Evolutionary conservation across 2,329 filamentous ascomycete genomes (phyloP).

Genomic region (Ophidiomyces ophidiicola): DNA sequence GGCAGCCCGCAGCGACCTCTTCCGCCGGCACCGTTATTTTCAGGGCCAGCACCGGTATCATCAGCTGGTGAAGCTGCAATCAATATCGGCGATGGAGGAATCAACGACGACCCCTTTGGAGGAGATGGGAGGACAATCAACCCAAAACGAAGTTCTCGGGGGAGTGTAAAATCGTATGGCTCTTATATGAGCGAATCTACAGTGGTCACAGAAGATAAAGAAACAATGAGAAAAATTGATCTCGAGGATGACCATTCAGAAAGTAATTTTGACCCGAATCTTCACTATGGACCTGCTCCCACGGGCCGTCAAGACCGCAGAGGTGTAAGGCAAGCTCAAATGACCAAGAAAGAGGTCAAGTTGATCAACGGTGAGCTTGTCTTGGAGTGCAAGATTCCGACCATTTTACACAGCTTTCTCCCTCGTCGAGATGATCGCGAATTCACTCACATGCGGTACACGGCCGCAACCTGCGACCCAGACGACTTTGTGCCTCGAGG

Average conservation of each 20-base stretch:
- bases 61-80: constrained; percentile 33
- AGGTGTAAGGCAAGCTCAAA: constrained; percentile 74
- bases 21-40: constrained; percentile 78
- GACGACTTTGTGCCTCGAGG: constrained; percentile 82
- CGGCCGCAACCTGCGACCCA: constrained; percentile 93
- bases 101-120: constrained; percentile 66
- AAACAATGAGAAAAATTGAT: constrained; percentile 31
- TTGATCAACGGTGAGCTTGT: constrained; percentile 97
- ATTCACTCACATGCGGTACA: constrained; percentile 98
- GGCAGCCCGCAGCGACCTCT: constrained; percentile 77
- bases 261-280: constrained; percentile 47
- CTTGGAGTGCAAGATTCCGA: constrained; percentile 96
- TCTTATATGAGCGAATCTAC: constrained; percentile 52
- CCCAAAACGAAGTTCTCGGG: constrained; percentile 45
- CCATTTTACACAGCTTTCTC: constrained; percentile 92
- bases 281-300: constrained; percentile 76
- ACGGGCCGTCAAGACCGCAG: constrained; percentile 75
- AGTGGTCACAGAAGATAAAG: constrained; percentile 42
- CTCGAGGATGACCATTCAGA: constrained; percentile 35
- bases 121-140: constrained; percentile 27
- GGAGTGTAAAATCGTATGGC: constrained; percentile 49
- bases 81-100: constrained; percentile 38
- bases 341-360: constrained; percentile 85
- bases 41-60: constrained; percentile 38
- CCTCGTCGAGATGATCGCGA: constrained; percentile 86